Base-by-base conservation (phyloP, 1,284 basidiomycete species). In the Erythrobasidium hasegawianum region DNA sequence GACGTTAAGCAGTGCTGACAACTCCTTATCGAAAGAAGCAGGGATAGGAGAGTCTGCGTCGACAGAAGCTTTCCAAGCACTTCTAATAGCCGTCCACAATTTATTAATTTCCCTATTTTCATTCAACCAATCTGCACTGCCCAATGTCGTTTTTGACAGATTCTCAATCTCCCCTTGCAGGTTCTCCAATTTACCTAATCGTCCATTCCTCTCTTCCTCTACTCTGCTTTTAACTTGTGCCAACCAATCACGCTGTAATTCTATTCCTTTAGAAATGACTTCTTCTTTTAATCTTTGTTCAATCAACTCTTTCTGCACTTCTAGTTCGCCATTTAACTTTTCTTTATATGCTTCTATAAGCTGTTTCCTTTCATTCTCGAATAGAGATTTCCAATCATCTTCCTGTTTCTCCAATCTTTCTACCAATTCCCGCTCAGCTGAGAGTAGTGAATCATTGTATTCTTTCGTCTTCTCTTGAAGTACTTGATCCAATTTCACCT, bases 161-260 rank as follows among this genome's bases (percentile, higher is more conserved):
- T 88, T 86, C 79, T 95, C 94, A 70, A 98, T 81, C 67, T 89
- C 88, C 0, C 88, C 86, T 14, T 92, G 87, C 62, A 99, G 86
- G 76, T 94, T 87, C 76, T 96, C 92, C 45, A 99, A 86, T 79
- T 93, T 96, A 68, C 92, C 89, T 9, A 98, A 83, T 68, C 95
- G 88, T 18, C 94, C 94, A 24, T 92, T 93, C 54, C 96, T 90
- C 79, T 98, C 96, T 75, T 92, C 85, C 79, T 99, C 95, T 66
- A 98, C 95, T 73, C 87, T 88, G 69, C 91, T 83, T 80, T 97
- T 96, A 82, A 98, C 88, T 64, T 97, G 92, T 52, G 90, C 86
- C 67, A 97, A 89, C 94, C 95, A 98, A 70, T 90, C 84, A 59
- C 93, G 86, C 78, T 98, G 95, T 52, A 97, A 85, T 80, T 97